These are phyloP conservation scores for Candida boidinii DNA, from an alignment of 805 yeast species.

Conservation along the genomic window DNA sequence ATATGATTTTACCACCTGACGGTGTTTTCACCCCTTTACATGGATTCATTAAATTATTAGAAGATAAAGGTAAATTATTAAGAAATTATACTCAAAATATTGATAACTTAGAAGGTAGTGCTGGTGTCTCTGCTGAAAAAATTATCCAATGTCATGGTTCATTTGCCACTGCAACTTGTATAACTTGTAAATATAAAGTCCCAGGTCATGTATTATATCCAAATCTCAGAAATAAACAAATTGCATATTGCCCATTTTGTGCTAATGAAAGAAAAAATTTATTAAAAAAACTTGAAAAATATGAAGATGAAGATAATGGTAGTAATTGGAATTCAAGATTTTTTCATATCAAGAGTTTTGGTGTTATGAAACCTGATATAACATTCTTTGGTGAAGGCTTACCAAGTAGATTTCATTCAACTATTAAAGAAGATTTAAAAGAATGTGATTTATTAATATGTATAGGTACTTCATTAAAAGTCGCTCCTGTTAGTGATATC, in stretches of 20 bases:
- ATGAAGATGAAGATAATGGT: conserved; percentile 21
- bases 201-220: conserved; percentile 59
- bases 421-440: conserved; percentile 47
- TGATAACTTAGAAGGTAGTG: conserved; percentile 77
- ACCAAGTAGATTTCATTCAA: conserved; percentile 60
- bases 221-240: conserved; percentile 45
- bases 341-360: conserved; percentile 42
- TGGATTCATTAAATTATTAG: conserved; percentile 63
- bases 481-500: conserved; percentile 85
- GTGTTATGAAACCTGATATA: conserved; percentile 88
- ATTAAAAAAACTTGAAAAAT: conserved; percentile 18
- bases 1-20: conserved; percentile 72
- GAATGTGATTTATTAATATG: conserved; percentile 75
- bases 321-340: conserved; percentile 18
- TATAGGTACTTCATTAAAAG: conserved; percentile 87
- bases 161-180: conserved; percentile 80
- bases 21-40: conserved; percentile 67
- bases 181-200: conserved; percentile 59
- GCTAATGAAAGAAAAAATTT: conserved; percentile 29
- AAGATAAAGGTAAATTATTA: conserved; percentile 67
- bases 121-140: conserved; percentile 59
- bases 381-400: conserved; percentile 85
- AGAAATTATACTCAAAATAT: conserved; percentile 89
- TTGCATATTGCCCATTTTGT: conserved; percentile 73
- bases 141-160: conserved; percentile 90